Base-by-base conservation (phyloP, 2,329 filamentous ascomycete species). In the Tolypocladium sp. region DNA sequence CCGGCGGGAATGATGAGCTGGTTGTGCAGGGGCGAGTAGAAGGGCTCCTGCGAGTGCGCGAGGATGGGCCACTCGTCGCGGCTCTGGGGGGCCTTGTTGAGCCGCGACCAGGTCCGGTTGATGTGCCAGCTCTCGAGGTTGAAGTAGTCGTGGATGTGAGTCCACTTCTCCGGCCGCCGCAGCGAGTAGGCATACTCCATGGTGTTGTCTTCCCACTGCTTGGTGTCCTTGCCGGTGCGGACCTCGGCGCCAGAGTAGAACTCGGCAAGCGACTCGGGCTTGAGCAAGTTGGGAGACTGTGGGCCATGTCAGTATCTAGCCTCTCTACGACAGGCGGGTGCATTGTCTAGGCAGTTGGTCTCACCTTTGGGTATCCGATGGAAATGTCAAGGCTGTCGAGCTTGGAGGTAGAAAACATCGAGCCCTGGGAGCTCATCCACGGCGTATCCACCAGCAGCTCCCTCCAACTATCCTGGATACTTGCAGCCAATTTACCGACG, bases 111-210 rank as follows among this genome's bases (percentile, higher is more conserved):
- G 10, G 38, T 25, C 52, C 58, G 61, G 5, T 30, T 42, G 17
- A 55, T 25, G 13, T 57, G 52, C 59, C 57, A 61, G 13, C 41
- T 35, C 51, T 64, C 57, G 33, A 66, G 56, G 22, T 42, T 44
- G 25, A 64, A 56, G 42, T 62, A 63, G 55, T 65, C 63, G 42
- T 64, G 54, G 3, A 42, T 30, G 41, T 65, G 61, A 9, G 42
- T 59, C 63, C 62, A 63, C 6, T 38, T 13, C 2, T 27, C 20
- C 20, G 35, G 58, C 38, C 44, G 44, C 46, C n/a, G 30, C 30
- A 57, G 35, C 49, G 55, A 46, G 27, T 15, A 38, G 9, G 30
- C n/a, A 4, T 13, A 13, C 4, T 13, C 15, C 12, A 12, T 9
- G n/a, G 10, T n/a, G 41, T 35, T 8, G 17, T 49, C 20, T 4